Conservation (phyloP, 148 eudicot species). For the Nepenthes gracilis region DNA sequence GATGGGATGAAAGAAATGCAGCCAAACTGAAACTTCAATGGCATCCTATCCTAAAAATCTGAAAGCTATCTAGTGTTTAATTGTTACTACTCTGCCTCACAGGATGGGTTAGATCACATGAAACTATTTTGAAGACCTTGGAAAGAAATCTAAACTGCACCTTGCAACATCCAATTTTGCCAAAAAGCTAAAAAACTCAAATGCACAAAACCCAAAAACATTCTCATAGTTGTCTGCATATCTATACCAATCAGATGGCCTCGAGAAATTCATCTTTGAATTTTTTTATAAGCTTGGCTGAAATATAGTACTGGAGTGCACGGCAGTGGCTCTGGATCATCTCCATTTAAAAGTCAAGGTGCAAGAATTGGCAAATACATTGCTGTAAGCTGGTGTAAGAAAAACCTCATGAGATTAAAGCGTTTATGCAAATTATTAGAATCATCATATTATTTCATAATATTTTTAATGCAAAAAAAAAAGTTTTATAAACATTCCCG, state of each 20-base stretch:
- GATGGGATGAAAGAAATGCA: constrained; percentile 66
- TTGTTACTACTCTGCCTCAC: constrained; percentile 26
- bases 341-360: constrained; percentile 47
- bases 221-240: constrained; percentile 83
- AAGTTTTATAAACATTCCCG: too few species aligned
- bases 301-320: constrained; percentile 80
- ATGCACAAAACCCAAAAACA: constrained; percentile 76
- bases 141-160: constrained; percentile 79
- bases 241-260: constrained; percentile 84
- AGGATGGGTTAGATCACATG: constrained; percentile 23
- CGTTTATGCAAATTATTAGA: too few species aligned
- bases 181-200: constrained; percentile 73
- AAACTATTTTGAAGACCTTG: constrained; percentile 66
- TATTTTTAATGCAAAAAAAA: too few species aligned
- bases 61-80: constrained; percentile 47
- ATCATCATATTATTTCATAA: too few species aligned
- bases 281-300: constrained; percentile 80
- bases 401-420: too few species aligned
- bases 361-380: constrained; percentile 54
- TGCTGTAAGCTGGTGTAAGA: constrained; percentile 33
- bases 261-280: constrained; percentile 87
- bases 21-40: constrained; percentile 73
- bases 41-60: constrained; percentile 67
- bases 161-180: constrained; percentile 84
- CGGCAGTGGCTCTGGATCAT: constrained; percentile 81